phyloP scores from a whole-genome alignment of 495 filamentous ascomycete species.

The Aspergillus hancockii region DNA sequence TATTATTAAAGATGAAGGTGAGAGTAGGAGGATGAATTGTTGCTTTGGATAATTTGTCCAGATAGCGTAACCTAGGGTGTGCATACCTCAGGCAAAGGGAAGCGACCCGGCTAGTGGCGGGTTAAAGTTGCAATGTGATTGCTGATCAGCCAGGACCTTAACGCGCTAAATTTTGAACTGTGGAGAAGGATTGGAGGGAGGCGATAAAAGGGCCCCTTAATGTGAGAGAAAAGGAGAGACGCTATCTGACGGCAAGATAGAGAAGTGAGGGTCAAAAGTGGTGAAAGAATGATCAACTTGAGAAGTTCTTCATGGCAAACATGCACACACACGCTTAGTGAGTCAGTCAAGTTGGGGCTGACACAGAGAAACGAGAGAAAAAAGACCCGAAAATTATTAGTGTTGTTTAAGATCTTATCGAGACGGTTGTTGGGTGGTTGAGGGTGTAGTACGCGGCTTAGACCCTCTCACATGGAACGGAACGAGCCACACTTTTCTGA shows the following conservation, averaged over 20 bases:
- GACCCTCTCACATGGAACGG: conserved; percentile 3
- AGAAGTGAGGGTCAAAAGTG: not conserved
- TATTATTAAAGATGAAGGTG: not conserved
- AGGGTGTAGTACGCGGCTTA: conserved; percentile 2
- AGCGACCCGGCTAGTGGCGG: conserved; percentile 12
- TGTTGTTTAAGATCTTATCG: conserved; percentile 15
- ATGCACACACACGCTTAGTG: not conserved
- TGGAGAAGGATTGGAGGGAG: conserved; percentile 12
- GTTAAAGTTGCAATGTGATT: conserved; percentile 10
- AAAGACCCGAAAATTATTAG: conserved; percentile 1
- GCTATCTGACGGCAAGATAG: not conserved
- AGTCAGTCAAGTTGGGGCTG: not conserved
- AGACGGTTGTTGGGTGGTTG: conserved; percentile 13
- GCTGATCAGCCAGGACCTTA: conserved; percentile 11
- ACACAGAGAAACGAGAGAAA: not conserved
- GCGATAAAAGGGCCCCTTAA: not conserved
- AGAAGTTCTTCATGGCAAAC: conserved; percentile 1
- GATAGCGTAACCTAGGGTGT: conserved; percentile 3
- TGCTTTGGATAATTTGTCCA: not conserved
- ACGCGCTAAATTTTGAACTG: conserved; percentile 16
- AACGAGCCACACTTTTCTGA: not conserved
- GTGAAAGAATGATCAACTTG: not conserved
- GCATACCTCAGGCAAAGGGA: conserved; percentile 14
- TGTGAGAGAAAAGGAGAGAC: not conserved
- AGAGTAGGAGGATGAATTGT: not conserved